These are phyloP conservation scores for Helotiales sp. DNA, from an alignment of 2,329 filamentous ascomycete species.

Conservation along the genomic window DNA sequence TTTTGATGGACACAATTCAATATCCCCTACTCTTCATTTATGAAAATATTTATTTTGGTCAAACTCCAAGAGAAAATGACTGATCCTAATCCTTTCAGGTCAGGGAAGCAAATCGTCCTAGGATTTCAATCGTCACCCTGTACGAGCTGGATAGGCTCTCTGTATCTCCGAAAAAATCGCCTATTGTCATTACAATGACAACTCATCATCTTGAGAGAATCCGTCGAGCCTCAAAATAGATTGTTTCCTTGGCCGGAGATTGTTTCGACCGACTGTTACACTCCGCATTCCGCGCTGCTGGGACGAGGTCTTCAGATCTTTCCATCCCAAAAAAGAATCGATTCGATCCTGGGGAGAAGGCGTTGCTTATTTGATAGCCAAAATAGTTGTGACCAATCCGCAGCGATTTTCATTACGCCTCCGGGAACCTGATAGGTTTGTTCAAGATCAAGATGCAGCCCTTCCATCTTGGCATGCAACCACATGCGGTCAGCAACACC, in stretches of 20 bases:
- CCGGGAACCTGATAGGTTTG: background rate
- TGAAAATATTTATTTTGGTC: no score
- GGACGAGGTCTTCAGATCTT: background rate
- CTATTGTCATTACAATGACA: background rate
- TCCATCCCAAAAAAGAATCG: background rate
- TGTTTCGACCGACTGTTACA: background rate
- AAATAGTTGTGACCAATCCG: background rate
- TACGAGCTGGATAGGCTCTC: background rate
- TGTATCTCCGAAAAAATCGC: background rate
- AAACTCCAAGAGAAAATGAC: no score
- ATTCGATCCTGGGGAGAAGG: background rate
- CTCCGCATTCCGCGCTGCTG: background rate
- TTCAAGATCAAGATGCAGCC: background rate
- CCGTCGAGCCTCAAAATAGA: slow-evolving; percentile 1
- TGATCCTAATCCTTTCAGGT: no score
- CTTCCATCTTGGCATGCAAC: slow-evolving; percentile 2
- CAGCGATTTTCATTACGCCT: background rate
- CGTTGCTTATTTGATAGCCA: background rate
- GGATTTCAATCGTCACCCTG: background rate
- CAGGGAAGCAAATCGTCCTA: background rate
- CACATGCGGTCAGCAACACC: background rate
- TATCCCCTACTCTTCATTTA: no score
- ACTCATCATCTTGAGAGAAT: background rate
- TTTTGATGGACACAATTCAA: no score
- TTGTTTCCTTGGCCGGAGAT: slow-evolving; percentile 1